Base-by-base conservation (phyloP, 2,329 filamentous ascomycete species). In the Fusarium begoniae region DNA sequence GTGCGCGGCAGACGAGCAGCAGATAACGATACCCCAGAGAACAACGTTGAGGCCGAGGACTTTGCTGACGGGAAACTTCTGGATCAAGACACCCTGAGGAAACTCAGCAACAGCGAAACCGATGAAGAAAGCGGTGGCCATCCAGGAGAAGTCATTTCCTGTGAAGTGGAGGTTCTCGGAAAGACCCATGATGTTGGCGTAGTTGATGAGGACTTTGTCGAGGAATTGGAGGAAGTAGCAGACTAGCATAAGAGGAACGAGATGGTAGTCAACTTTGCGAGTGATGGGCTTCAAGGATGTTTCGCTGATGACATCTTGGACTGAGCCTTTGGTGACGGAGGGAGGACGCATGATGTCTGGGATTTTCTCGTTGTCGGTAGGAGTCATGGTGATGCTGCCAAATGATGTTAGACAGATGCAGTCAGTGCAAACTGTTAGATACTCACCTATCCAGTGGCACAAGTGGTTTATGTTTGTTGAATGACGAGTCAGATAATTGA, bases 141-240 rank as follows among this genome's bases (percentile, higher is more conserved):
- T 66, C 63, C 63, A 66, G 3, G 63, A 66, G 7, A 66, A 66
- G 10, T 66, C 63, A 37, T 66, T 66, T 7, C 63, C 63, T 5
- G 15, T 54, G n/a, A 66, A 66, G 2, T 66, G 22, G n/a, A 66
- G 59, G 3, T 43, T 64, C 6, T 54, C 60, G 1, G 63, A 66
- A 5, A 66, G 63, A 4, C 63, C 59, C 63, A 66, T 66, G n/a
- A 66, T 66, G 28, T 66, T 66, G 15, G 63, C 63, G 14, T 66
- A 66, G 35, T 66, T 66, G 26, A 66, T 64, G 7, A 66, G 63
- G 7, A 44, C 63, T 47, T 66, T 66, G 9, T 66, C 63, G 10
- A 66, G 63, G 20, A 66, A 66, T 11, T 66, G 63, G 18, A 66
- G 63, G 17, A 64, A 66, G 20, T 66, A 66, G 3, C 63, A 66